Conservation (phyloP, 2,329 filamentous ascomycete species). For the Dactylella cylindrospora region DNA sequence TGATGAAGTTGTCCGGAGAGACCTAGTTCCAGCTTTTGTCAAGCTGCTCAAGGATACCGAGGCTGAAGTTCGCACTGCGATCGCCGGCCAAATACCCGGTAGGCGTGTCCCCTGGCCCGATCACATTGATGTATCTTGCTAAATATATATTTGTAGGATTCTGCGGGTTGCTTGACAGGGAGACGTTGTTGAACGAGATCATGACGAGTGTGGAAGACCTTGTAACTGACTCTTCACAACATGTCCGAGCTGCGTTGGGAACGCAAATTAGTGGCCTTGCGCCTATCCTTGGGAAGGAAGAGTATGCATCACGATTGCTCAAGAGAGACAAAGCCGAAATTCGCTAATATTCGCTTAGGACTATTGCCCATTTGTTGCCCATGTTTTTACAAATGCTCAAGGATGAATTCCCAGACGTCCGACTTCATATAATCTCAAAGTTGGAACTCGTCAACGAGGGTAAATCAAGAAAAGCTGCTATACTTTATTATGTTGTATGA, state of each 20-base stretch:
- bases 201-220: slow-evolving; percentile 96
- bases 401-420: slow-evolving; percentile 97
- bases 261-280: slow-evolving; percentile 96
- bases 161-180: slow-evolving; percentile 83
- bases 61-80: slow-evolving; percentile 93
- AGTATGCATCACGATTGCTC: slow-evolving; percentile 61
- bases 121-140: slow-evolving; percentile 40
- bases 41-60: slow-evolving; percentile 98
- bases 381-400: slow-evolving; percentile 99
- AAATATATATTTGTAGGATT: slow-evolving; percentile 64
- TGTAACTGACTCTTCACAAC: slow-evolving; percentile 92
- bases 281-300: slow-evolving; percentile 95
- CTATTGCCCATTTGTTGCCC: slow-evolving; percentile 90
- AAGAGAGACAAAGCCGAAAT: slow-evolving; percentile 5
- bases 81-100: slow-evolving; percentile 93
- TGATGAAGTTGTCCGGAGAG: slow-evolving; percentile 89
- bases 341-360: slow-evolving; percentile 59
- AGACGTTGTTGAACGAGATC: slow-evolving; percentile 87
- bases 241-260: slow-evolving; percentile 90
- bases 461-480: too few species aligned
- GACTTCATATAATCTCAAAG: slow-evolving; percentile 99
- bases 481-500: slow-evolving; percentile 4
- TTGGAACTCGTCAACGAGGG: slow-evolving; percentile 96
- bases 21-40: slow-evolving; percentile 93
- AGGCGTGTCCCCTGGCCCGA: slow-evolving; percentile 47